Percentiles rank a stretch among this genome's conserved stretches.
Evolutionary conservation across 208 protist species (phyloP).

Genomic region (Willaertia magna): DNA sequence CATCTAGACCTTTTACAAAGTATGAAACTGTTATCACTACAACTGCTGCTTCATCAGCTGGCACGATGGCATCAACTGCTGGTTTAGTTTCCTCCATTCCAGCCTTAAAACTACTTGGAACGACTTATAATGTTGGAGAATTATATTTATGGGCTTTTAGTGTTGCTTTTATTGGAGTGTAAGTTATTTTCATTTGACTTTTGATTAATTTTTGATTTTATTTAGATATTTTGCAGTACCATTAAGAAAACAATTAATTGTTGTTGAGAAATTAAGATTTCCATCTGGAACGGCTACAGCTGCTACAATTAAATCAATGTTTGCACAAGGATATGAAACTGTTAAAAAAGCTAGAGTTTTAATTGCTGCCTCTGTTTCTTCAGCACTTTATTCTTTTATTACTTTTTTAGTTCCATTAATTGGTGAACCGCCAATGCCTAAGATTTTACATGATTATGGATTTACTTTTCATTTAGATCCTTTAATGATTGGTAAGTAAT

Average conservation of each 20-base stretch:
- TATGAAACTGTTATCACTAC: not conserved
- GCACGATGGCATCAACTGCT: not conserved
- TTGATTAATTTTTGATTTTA: no score
- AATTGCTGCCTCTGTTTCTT: not conserved
- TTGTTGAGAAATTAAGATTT: not conserved
- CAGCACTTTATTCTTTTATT: not conserved
- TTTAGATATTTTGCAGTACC: conserved; percentile 10
- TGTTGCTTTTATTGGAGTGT: not conserved
- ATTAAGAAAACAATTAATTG: not conserved
- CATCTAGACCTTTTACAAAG: not conserved
- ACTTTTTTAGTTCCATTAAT: not conserved
- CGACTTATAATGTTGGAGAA: not conserved
- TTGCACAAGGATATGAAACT: not conserved
- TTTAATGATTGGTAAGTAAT: not conserved
- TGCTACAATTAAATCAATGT: not conserved
- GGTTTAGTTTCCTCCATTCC: not conserved
- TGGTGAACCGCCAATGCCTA: not conserved
- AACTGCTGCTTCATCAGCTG: not conserved
- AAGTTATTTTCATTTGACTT: no score
- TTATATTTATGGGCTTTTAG: not conserved
- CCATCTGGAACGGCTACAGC: not conserved
- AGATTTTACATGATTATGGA: not conserved
- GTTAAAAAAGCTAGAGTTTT: not conserved
- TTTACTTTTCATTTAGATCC: not conserved
- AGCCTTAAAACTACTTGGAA: not conserved